A percentile compares a stretch with the other conserved stretches of the same genome.
phyloP scores from a whole-genome alignment of 176 grass and related monocot genomes.

The Rhipidocladum racemiflorum region DNA sequence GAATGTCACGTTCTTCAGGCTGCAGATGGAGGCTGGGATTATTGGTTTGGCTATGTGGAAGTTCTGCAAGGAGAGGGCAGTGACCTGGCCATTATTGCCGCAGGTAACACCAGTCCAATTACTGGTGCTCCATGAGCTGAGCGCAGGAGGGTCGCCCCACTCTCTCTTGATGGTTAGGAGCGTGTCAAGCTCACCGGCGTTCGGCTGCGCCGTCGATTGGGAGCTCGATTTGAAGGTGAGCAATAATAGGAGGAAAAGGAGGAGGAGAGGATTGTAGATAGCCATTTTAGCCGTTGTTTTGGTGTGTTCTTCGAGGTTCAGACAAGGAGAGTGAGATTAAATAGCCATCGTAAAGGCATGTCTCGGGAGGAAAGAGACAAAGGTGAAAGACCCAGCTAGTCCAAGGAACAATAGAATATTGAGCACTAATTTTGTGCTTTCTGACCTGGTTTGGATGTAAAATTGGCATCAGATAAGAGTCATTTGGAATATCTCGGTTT shows the following conservation, averaged over 20 bases:
- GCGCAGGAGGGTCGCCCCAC: constrained; percentile 39
- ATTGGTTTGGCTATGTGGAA: not conserved
- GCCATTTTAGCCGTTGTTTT: not conserved
- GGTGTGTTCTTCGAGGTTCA: not conserved
- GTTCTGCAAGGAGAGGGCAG: not conserved
- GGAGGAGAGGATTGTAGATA: not conserved
- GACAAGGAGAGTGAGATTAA: not conserved
- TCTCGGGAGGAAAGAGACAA: not conserved
- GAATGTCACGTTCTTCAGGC: constrained; percentile 18
- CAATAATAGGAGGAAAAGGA: not conserved
- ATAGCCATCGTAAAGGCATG: not conserved
- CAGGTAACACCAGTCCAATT: constrained; percentile 38
- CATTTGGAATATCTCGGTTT: not conserved
- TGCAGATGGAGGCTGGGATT: constrained; percentile 41
- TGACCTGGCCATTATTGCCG: constrained; percentile 6
- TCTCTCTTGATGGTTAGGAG: constrained; percentile 28
- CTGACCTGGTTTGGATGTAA: no score
- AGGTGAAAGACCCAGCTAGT: not conserved
- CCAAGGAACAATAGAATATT: not conserved
- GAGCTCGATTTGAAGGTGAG: not conserved
- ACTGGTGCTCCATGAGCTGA: constrained; percentile 46
- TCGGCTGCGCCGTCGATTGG: not conserved
- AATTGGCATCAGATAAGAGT: not conserved
- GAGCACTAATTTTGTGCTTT: not conserved
- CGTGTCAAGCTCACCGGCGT: not conserved